Base-by-base conservation (phyloP, 2,329 filamentous ascomycete genomes). In the Hansfordia pulvinata region DNA sequence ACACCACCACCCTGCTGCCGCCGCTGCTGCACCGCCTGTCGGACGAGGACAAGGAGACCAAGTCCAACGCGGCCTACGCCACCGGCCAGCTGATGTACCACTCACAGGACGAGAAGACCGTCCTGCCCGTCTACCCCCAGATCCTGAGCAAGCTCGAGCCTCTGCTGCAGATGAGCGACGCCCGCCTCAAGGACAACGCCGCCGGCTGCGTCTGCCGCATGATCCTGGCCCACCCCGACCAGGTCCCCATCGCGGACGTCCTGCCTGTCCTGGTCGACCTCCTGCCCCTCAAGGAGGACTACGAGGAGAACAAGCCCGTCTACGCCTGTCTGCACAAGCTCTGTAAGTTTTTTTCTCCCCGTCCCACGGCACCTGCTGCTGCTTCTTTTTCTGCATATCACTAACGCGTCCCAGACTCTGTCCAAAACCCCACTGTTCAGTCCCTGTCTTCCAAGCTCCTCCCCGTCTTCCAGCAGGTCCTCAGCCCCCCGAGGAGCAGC, bases 11-110 rank as follows among this genome's bases (percentile, higher is more conserved):
- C 23, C 69, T 96, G 34, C 65, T 93, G 45, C 81, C 80, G 53
- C 63, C 92, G 6, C 65, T 96, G 19, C 58, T 92, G 30, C 86
- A 92, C 56, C 82, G 88, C 29, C 68, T 98, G 9, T 74, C 75
- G 8, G 90, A 98, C 44, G 81, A 90, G 45, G 86, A 98, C 47
- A 62, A 76, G 18, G 84, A 94, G 57, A 83, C 85, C 33, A 92
- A 90, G 62, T 93, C 85, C 40, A 96, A 96, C 50, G 84, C 90
- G 13, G 85, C 86, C 5, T 98, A 93, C 46, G 90, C 84, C 28
- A 73, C 81, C 30, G 90, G 90, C 21, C 69, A 93, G 36, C 68
- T 98, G 24, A 72, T 92, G 40, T 70, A 80, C 53, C 76, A 84
- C 58, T 93, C 84, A 8, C 70, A 71, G 30, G 76, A 90, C 41